These are phyloP conservation scores for Claviceps sp. DNA, from an alignment of 2,329 filamentous ascomycete genomes.

Conservation along the genomic window DNA sequence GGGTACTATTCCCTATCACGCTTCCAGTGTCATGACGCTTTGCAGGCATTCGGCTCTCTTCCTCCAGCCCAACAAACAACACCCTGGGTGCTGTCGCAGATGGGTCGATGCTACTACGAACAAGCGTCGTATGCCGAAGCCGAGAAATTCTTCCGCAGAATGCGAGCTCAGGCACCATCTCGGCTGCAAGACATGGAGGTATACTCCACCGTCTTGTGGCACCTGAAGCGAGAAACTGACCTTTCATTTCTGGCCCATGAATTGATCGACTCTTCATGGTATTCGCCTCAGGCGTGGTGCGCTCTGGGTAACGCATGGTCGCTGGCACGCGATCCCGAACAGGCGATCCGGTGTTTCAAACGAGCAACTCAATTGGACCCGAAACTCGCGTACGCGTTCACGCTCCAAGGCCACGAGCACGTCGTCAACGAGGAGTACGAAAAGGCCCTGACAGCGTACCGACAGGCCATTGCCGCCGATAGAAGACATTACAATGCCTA, in stretches of 20 bases:
- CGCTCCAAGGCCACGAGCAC: conserved; percentile 89
- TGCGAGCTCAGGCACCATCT: conserved; percentile 68
- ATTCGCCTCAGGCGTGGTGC: conserved; percentile 93
- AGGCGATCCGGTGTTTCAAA: conserved; percentile 88
- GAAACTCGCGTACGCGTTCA: conserved; percentile 89
- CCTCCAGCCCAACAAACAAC: conserved; percentile 70
- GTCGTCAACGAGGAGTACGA: conserved; percentile 95
- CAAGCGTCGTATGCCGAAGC: conserved; percentile 75
- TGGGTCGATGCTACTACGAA: conserved; percentile 86
- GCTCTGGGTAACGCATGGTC: conserved; percentile 92
- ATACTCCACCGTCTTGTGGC: conserved; percentile 98
- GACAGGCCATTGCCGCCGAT: conserved; percentile 74
- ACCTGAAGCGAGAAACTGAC: conserved; percentile 82
- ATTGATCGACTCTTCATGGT: conserved; percentile 71
- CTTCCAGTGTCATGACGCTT: conserved; percentile 65
- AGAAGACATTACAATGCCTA: conserved; percentile 95
- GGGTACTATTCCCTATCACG: conserved; percentile 68
- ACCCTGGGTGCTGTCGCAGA: conserved; percentile 82
- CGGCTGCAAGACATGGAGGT: conserved; percentile 92
- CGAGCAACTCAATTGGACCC: conserved; percentile 83
- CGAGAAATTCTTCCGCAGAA: conserved; percentile 69
- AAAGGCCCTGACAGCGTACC: conserved; percentile 78
- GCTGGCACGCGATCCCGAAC: conserved; percentile 80
- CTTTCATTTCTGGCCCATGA: conserved; percentile 87
- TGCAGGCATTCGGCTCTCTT: conserved; percentile 59